These are phyloP conservation scores for Ascodesmis nigricans DNA, from an alignment of 495 filamentous ascomycete genomes.

Conservation along the genomic window DNA sequence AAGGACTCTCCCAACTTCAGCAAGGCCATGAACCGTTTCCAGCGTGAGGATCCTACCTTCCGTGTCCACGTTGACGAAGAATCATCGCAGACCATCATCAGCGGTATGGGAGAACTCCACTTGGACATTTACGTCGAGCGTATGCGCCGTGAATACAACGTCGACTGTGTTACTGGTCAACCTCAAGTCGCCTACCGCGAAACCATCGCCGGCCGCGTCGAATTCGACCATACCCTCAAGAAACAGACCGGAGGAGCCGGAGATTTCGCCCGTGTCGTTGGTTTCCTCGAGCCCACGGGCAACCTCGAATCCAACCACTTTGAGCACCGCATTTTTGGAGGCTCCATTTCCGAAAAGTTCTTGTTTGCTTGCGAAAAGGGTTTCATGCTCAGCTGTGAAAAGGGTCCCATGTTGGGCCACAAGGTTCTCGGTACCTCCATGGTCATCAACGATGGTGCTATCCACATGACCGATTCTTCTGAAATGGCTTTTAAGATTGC, in stretches of 20 bases:
- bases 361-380: constrained; percentile 90
- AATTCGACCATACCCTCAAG: constrained; percentile 86
- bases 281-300: constrained; percentile 73
- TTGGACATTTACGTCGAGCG: constrained; percentile 96
- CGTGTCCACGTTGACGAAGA: constrained; percentile 78
- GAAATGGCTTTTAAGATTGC: constrained; percentile 97
- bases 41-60: constrained; percentile 96
- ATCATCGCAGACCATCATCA: constrained; percentile 87
- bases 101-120: constrained; percentile 95
- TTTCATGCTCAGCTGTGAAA: constrained; percentile 62
- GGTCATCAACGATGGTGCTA: constrained; percentile 91
- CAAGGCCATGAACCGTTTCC: constrained; percentile 98
- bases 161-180: constrained; percentile 85
- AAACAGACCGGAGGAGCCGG: constrained; percentile 93
- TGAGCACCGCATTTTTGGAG: constrained; percentile 67
- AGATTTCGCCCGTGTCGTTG: constrained; percentile 83
- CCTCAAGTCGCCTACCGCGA: constrained; percentile 97
- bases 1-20: constrained; percentile 88
- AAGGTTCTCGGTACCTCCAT: constrained; percentile 72
- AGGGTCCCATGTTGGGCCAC: constrained; percentile 85
- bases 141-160: constrained; percentile 90
- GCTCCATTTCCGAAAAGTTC: constrained; percentile 89
- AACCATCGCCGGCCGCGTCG: constrained; percentile 52
- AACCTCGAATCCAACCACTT: constrained; percentile 57
- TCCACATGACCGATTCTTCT: constrained; percentile 92